Evolutionary conservation across 257 asterid genomes (phyloP), one percentile per base, ranked within the genome.

Genomic region (Ophiorrhiza pumila): DNA sequence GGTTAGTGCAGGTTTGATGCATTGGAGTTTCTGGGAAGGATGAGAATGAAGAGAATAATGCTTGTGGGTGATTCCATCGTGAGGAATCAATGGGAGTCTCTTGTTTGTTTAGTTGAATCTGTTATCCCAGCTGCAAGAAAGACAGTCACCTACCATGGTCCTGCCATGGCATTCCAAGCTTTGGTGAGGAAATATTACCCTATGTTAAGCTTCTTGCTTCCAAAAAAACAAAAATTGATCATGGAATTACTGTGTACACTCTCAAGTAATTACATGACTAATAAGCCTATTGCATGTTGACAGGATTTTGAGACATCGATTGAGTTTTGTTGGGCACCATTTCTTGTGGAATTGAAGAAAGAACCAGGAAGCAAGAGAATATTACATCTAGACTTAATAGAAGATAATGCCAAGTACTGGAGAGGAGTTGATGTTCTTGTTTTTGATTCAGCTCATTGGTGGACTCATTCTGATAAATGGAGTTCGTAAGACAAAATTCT

Each of bases 11-110:
- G 98, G 85, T 93, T 93, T 80, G 89, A 91, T 81, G 92, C 96
- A 49, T 76, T 93, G 86, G 93, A 89, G 59, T 93, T 93, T 84
- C 92, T 93, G 45, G 96, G 96, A 68, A 84, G 60, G 74, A 85
- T 93, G 97, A 90, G 98, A 73, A 86, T 90, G 83, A 93, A 89
- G 81, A 86, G 97, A 75, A 84, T 93, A 64, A 88, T 93, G 97
- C 88, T 93, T 52, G 96, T 93, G 0, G 98, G 98, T 18, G 97
- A 93, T 79, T 93, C 98, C 60, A 93, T 93, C 74, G 79, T 87
- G 92, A 85, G 98, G 82, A 93, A 93, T 75, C 98, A 93, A 64
- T 93, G 98, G 98, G 98, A 91, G 72, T 93, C 98, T 69, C 95
- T 91, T 2, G 97, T 93, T 13, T 93, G 98, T 74, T 78, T 93